Evolutionary conservation across 352 stramenopile species (phyloP).

Genomic region (Globisporangium nagaii): DNA sequence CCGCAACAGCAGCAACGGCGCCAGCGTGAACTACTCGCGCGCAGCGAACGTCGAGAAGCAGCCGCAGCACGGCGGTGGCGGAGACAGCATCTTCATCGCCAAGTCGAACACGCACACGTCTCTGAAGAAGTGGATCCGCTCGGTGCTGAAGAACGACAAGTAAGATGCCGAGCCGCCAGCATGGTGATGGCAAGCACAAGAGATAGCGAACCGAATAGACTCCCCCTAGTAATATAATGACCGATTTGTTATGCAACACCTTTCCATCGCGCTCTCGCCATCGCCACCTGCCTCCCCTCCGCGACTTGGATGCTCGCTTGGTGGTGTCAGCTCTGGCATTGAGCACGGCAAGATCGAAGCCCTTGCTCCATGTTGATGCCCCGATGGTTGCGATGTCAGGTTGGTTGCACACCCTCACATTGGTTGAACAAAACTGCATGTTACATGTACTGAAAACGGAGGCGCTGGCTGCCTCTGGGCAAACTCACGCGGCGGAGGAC

Average conservation of each 20-base stretch:
- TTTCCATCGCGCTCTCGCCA: not conserved
- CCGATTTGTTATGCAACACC: constrained; percentile 1
- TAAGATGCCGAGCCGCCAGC: not conserved
- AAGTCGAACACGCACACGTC: constrained; percentile 72
- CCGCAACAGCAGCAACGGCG: constrained; percentile 10
- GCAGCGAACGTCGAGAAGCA: constrained; percentile 23
- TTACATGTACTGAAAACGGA: not conserved
- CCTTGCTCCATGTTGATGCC: no score
- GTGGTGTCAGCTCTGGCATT: no score
- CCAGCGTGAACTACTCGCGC: constrained; percentile 20
- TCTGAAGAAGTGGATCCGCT: constrained; percentile 63
- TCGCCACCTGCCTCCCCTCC: no score
- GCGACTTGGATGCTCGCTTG: not conserved
- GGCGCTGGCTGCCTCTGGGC: not conserved
- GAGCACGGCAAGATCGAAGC: no score
- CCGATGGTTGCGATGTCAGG: no score
- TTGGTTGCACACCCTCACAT: no score
- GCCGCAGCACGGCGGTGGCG: constrained; percentile 11
- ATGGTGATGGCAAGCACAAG: no score
- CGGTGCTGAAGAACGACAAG: constrained; percentile 45
- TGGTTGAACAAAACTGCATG: not conserved
- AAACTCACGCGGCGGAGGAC: not conserved
- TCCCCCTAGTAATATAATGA: constrained; percentile 1
- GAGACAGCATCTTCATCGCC: constrained; percentile 47
- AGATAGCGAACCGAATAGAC: constrained; percentile 1